phyloP scores from a whole-genome alignment of 208 protist genomes.

The Trichomonas tenax region DNA sequence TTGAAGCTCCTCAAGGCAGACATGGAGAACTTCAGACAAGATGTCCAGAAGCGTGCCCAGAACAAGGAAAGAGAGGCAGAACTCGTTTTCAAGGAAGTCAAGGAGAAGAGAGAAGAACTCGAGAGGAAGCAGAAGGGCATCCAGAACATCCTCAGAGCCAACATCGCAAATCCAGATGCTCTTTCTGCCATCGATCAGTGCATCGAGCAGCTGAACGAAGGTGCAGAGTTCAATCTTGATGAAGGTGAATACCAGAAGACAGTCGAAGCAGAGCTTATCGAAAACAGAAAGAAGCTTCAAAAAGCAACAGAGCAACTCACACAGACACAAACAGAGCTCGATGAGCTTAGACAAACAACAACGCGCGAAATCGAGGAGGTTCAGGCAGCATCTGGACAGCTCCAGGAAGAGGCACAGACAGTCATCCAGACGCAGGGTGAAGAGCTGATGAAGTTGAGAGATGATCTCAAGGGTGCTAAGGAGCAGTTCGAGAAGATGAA shows the following conservation, averaged over 20 bases:
- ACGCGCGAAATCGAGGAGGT: not conserved
- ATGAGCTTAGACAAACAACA: not conserved
- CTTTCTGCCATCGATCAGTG: not conserved
- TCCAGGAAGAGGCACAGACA: not conserved
- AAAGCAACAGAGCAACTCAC: not conserved
- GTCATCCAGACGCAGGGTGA: not conserved
- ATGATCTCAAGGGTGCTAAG: not conserved
- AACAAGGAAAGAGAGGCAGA: not conserved
- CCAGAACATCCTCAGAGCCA: not conserved
- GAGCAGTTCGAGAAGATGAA: not conserved
- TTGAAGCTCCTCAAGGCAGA: not conserved
- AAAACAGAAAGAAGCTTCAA: not conserved
- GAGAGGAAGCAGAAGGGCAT: not conserved
- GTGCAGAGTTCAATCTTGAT: not conserved
- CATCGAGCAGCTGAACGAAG: not conserved
- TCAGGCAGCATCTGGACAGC: not conserved
- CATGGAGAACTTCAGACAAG: not conserved
- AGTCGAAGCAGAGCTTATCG: not conserved
- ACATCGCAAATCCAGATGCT: not conserved
- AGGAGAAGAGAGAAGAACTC: not conserved
- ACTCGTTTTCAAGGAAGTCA: not conserved
- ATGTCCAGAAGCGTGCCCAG: not conserved
- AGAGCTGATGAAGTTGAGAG: not conserved
- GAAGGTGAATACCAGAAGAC: not conserved
- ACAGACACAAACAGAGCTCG: not conserved